A percentile compares a stretch with the other conserved stretches of the same genome.
phyloP scores from a whole-genome alignment of 1,284 basidiomycete species.

The Microbotryum scabiosae region DNA sequence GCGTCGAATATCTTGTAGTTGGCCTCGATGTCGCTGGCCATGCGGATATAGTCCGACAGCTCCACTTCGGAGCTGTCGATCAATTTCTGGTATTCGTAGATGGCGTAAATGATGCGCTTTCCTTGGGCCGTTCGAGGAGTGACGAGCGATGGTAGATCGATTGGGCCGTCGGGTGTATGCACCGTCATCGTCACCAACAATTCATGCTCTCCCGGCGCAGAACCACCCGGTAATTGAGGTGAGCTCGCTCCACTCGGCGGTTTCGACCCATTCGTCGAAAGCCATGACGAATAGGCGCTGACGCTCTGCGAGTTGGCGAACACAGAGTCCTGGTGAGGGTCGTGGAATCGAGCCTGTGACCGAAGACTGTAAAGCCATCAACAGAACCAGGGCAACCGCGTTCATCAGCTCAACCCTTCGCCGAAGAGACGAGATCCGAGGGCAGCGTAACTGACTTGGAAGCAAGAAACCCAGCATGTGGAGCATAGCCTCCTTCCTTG shows the following conservation, averaged over 20 bases:
- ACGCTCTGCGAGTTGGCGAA: slow-evolving; percentile 24
- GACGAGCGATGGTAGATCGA: slow-evolving; percentile 61
- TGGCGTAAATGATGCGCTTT: slow-evolving; percentile 63
- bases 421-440: neutral
- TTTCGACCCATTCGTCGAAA: slow-evolving; percentile 54
- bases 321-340: slow-evolving; percentile 22
- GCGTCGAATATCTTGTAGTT: slow-evolving; percentile 78
- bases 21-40: slow-evolving; percentile 81
- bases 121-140: slow-evolving; percentile 63
- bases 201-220: slow-evolving; percentile 5
- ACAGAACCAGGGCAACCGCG: slow-evolving; percentile 49
- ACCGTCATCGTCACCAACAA: slow-evolving; percentile 29
- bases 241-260: slow-evolving; percentile 7
- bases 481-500: slow-evolving; percentile 58
- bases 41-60: slow-evolving; percentile 66
- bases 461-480: slow-evolving; percentile 70
- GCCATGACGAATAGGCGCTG: slow-evolving; percentile 34
- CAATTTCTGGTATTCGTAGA: slow-evolving; percentile 65
- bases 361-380: slow-evolving; percentile 66
- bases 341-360: slow-evolving; percentile 47
- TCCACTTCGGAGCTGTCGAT: slow-evolving; percentile 65
- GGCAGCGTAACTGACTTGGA: slow-evolving; percentile 4
- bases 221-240: slow-evolving; percentile 16
- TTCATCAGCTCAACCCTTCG: too few relatives aligned
- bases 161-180: slow-evolving; percentile 46